A percentile compares a stretch with the other conserved stretches of the same genome.
Evolutionary conservation across 73 alveolate genomes (phyloP).

Genomic region (Stentor coeruleus): DNA sequence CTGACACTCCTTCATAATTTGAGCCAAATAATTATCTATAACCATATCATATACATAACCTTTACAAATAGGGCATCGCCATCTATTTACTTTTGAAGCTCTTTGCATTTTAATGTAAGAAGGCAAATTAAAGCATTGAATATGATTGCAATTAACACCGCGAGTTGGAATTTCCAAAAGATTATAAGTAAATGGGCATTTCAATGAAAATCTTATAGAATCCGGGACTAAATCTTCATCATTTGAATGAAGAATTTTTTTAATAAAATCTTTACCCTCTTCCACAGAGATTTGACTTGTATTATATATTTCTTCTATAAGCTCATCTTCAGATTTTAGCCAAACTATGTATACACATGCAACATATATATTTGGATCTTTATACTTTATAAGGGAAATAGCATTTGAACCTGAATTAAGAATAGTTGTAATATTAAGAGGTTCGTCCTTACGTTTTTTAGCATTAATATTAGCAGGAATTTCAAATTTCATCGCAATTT

Average conservation of each 20-base stretch:
- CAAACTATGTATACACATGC: not conserved
- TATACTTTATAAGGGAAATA: not conserved
- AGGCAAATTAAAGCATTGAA: slow-evolving; percentile 14
- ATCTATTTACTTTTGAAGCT: slow-evolving; percentile 6
- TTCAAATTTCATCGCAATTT: not conserved
- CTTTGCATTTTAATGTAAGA: not conserved
- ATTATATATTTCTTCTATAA: not conserved
- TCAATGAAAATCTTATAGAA: not conserved
- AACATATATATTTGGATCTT: not conserved
- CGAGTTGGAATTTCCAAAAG: slow-evolving; percentile 14
- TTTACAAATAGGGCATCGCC: slow-evolving; percentile 9
- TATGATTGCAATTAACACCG: slow-evolving; percentile 19
- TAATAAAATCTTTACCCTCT: not conserved
- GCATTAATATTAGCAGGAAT: slow-evolving; percentile 3
- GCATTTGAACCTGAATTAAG: not conserved
- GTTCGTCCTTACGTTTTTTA: slow-evolving; percentile 11
- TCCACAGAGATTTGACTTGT: not conserved
- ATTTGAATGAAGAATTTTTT: not conserved
- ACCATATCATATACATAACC: slow-evolving; percentile 5
- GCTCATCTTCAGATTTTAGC: not conserved
- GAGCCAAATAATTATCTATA: not conserved
- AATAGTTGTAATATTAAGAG: slow-evolving; percentile 7
- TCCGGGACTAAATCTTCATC: not conserved
- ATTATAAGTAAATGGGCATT: slow-evolving; percentile 22
- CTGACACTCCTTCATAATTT: not conserved